Conservation (phyloP, 2,329 filamentous ascomycete genomes). For the Cladophialophora carrionii region DNA sequence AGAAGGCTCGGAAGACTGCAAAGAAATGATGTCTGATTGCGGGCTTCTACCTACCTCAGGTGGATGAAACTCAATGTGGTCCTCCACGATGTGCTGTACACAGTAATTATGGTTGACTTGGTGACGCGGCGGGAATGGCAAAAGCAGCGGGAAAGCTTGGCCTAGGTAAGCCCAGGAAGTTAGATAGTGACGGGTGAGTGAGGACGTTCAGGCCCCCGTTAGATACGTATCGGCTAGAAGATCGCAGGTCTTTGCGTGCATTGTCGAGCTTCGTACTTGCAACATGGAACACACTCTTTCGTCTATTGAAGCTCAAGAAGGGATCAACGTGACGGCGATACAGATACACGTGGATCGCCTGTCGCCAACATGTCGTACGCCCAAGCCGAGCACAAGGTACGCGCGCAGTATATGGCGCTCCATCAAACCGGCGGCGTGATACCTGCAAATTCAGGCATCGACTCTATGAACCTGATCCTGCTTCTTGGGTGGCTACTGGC, state of each 20-base stretch:
- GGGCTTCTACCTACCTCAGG: not conserved
- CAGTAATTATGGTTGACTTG: not conserved
- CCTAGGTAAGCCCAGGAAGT: constrained; percentile 5
- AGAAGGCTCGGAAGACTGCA: not conserved
- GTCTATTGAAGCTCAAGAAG: not conserved
- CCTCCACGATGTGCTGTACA: not conserved
- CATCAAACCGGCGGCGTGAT: not conserved
- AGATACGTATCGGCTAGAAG: not conserved
- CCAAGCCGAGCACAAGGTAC: constrained; percentile 9
- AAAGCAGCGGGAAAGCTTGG: constrained; percentile 6
- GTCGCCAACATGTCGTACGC: constrained; percentile 2
- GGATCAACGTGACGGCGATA: not conserved
- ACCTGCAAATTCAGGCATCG: constrained; percentile 3
- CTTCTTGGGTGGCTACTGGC: constrained; percentile 7
- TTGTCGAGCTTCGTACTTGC: not conserved
- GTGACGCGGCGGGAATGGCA: constrained; percentile 3
- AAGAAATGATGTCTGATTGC: not conserved
- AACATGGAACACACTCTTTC: not conserved
- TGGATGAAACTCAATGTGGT: not conserved
- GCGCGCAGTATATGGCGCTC: not conserved
- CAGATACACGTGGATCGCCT: not conserved
- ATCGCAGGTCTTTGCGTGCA: not conserved
- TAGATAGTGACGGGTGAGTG: too few species aligned
- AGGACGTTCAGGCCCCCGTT: not conserved
- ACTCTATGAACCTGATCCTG: constrained; percentile 13